These are phyloP conservation scores for Niebla homalea DNA, from an alignment of 495 filamentous ascomycete genomes.

Conservation along the genomic window DNA sequence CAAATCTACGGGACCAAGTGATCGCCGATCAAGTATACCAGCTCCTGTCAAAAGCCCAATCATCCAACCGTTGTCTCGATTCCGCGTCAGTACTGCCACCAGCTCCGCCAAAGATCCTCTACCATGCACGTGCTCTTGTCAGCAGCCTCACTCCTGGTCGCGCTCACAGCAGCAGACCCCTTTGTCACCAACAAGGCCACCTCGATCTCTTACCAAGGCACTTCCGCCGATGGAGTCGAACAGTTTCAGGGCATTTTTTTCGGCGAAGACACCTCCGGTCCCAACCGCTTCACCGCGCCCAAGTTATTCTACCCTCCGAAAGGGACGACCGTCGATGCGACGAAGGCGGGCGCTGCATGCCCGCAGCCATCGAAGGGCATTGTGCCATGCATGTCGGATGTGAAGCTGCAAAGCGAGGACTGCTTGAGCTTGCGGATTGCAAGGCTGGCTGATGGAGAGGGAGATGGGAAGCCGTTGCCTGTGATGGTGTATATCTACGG, in stretches of 20 bases:
- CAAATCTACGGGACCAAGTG: too few species aligned
- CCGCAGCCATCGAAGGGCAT: conserved; percentile 10
- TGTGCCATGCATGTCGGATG: background rate
- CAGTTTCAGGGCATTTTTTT: conserved; percentile 36
- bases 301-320: conserved; percentile 17
- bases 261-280: conserved; percentile 29
- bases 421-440: background rate
- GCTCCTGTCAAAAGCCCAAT: too few species aligned
- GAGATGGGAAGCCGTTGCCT: conserved; percentile 20
- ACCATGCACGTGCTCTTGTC: too few species aligned
- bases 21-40: too few species aligned
- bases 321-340: conserved; percentile 27
- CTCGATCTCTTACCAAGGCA: conserved; percentile 4
- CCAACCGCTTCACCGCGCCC: conserved; percentile 33
- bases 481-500: conserved; percentile 32
- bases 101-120: too few species aligned
- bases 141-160: too few species aligned
- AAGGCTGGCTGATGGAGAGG: conserved; percentile 17
- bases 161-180: background rate
- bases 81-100: too few species aligned
- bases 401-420: conserved; percentile 14
- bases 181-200: background rate
- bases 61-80: too few species aligned
- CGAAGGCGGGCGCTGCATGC: conserved; percentile 28
- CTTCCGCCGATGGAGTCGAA: conserved; percentile 21